Percentiles rank a stretch among this genome's conserved stretches.
Conservation (phyloP, 2,329 filamentous ascomycete species). For the Hypoxylon sp. region DNA sequence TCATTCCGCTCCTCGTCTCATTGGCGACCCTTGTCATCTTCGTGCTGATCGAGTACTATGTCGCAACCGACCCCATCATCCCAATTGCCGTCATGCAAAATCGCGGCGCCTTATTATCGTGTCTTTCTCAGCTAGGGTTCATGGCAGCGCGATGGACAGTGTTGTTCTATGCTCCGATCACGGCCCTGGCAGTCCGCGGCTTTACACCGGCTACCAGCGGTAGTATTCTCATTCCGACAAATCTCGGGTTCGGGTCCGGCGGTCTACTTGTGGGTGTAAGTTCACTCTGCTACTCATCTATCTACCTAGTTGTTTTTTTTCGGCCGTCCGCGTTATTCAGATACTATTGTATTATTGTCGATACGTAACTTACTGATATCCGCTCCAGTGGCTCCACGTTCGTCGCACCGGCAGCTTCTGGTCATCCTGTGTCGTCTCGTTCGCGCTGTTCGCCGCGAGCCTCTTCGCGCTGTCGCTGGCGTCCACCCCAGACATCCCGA, state of each 20-base stretch:
- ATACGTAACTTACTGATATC: conserved; percentile 14
- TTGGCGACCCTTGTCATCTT: conserved; percentile 64
- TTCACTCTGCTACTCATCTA: conserved; percentile 11
- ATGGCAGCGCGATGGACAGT: conserved; percentile 86
- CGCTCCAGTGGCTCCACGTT: conserved; percentile 72
- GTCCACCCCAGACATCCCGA: conserved; percentile 64
- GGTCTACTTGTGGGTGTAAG: conserved; percentile 74
- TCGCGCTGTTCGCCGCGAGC: conserved; percentile 70
- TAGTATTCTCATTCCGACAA: conserved; percentile 83
- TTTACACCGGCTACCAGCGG: conserved; percentile 78
- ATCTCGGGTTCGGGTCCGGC: conserved; percentile 80
- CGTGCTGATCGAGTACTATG: conserved; percentile 70
- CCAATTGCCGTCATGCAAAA: conserved; percentile 77
- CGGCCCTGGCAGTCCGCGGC: conserved; percentile 79
- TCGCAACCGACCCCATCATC: conserved; percentile 78
- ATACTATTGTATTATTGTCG: not conserved
- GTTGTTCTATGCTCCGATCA: conserved; percentile 84
- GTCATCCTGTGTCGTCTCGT: conserved; percentile 68
- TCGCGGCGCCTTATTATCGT: conserved; percentile 77
- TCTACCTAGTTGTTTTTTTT: not conserved
- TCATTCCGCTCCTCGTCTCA: conserved; percentile 71
- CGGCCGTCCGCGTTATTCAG: too few species aligned
- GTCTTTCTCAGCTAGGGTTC: conserved; percentile 78
- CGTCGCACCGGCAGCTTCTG: conserved; percentile 80
- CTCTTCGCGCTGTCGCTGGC: conserved; percentile 67